Conservation (phyloP, 768 basidiomycete species). For the Mycena maculata region DNA sequence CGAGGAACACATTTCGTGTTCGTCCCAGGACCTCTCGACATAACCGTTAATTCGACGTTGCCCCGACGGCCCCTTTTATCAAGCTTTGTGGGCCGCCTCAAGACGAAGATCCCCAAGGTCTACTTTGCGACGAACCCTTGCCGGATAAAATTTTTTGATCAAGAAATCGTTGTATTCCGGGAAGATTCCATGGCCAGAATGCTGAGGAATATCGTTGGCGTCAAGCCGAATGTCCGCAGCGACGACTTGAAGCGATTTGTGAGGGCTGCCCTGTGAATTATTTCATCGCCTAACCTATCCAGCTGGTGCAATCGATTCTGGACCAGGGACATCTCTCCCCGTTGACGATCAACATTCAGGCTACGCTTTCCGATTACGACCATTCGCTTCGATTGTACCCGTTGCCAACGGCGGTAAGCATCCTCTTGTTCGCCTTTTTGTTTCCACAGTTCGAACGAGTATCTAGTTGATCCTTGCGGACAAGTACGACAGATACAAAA, state of each 20-base stretch:
- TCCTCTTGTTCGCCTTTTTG: background rate
- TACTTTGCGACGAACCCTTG: conserved; percentile 93
- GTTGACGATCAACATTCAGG: conserved; percentile 84
- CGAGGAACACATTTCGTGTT: conserved; percentile 90
- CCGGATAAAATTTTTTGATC: conserved; percentile 93
- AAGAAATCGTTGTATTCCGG: conserved; percentile 94
- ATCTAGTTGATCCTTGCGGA: conserved; percentile 90
- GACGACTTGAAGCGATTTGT: conserved; percentile 92
- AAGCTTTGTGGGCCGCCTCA: conserved; percentile 76
- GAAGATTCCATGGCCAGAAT: conserved; percentile 95
- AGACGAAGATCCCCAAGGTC: conserved; percentile 78
- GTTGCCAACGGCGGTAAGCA: conserved; percentile 87
- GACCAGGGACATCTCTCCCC: conserved; percentile 97
- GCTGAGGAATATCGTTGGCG: conserved; percentile 90
- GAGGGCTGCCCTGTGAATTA: conserved; percentile 42
- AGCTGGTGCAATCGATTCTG: conserved; percentile 96
- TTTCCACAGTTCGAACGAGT: background rate
- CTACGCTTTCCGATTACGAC: conserved; percentile 90
- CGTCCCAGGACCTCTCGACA: conserved; percentile 93
- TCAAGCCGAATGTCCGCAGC: conserved; percentile 82
- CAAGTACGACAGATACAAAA: conserved; percentile 94
- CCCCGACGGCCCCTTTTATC: conserved; percentile 87
- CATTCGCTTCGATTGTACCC: conserved; percentile 94
- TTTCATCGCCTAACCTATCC: conserved; percentile 15
- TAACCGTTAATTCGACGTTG: conserved; percentile 81